A percentile compares a stretch with the other conserved stretches of the same genome.
Evolutionary conservation across 2,329 filamentous ascomycete species (phyloP).

Genomic region (Colletotrichum chrysophilum): DNA sequence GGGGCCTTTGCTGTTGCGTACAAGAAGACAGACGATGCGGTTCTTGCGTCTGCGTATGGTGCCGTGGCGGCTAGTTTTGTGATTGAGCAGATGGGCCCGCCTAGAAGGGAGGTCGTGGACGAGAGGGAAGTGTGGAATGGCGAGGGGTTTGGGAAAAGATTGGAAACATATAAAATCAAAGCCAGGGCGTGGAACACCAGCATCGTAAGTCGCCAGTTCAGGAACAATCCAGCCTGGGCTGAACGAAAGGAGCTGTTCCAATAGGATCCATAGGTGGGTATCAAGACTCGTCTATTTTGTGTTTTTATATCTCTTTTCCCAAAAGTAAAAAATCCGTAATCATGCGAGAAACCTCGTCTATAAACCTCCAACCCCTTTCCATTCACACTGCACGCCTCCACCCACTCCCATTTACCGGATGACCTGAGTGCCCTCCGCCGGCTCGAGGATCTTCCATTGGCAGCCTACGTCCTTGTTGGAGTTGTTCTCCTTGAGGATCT

Average conservation of each 20-base stretch:
- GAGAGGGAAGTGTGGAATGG: conserved; percentile 5
- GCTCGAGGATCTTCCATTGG: conserved; percentile 86
- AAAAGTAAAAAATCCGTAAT: background rate
- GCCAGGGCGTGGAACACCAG: background rate
- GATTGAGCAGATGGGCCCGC: conserved; percentile 7
- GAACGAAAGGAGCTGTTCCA: background rate
- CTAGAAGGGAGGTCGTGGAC: background rate
- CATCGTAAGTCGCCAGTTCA: background rate
- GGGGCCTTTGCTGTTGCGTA: background rate
- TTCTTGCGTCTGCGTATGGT: conserved; percentile 1
- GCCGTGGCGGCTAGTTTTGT: conserved; percentile 15
- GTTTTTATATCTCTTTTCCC: background rate
- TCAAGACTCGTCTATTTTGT: conserved; percentile 3
- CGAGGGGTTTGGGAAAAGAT: background rate
- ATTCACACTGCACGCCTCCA: background rate
- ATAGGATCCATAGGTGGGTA: background rate
- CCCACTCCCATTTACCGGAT: conserved; percentile 25
- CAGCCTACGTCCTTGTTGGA: conserved; percentile 73
- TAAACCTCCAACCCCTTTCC: background rate
- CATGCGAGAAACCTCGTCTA: background rate
- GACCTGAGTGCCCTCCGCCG: conserved; percentile 73
- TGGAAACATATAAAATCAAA: background rate
- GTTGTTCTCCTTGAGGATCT: conserved; percentile 68
- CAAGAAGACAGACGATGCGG: background rate
- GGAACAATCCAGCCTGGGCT: background rate